These are phyloP conservation scores for Raffaelea deltoideospora DNA, from an alignment of 2,329 filamentous ascomycete genomes.

Conservation along the genomic window DNA sequence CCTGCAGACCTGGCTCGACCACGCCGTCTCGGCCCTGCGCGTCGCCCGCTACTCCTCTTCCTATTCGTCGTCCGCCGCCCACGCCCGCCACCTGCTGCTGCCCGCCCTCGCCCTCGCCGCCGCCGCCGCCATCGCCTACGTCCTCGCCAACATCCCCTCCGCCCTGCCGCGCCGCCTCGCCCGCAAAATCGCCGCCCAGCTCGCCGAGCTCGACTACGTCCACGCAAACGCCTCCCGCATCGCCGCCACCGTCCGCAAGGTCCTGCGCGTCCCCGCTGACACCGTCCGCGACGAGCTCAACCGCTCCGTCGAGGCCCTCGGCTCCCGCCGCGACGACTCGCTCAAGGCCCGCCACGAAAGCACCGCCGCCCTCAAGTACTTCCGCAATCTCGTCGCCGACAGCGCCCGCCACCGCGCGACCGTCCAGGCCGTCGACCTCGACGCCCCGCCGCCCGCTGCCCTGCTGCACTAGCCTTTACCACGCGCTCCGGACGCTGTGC, in stretches of 20 bases:
- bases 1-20: conserved; percentile 78
- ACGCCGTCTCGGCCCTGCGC: conserved; percentile 65
- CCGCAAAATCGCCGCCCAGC: conserved; percentile 67
- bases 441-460: conserved; percentile 14
- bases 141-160: conserved; percentile 74
- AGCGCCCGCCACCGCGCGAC: conserved; percentile 35
- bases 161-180: conserved; percentile 78
- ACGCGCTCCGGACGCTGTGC: too few species aligned
- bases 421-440: conserved; percentile 39
- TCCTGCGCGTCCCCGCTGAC: conserved; percentile 74
- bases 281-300: conserved; percentile 74
- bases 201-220: conserved; percentile 77
- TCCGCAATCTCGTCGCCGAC: conserved; percentile 64
- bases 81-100: conserved; percentile 63
- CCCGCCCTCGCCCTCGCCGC: conserved; percentile 66
- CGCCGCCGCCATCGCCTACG: conserved; percentile 60
- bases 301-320: conserved; percentile 72
- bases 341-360: conserved; percentile 69
- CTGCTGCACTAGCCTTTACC: too few species aligned
- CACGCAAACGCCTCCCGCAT: conserved; percentile 80
- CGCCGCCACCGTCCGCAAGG: conserved; percentile 70
- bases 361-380: conserved; percentile 79
- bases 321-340: conserved; percentile 64
- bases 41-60: too few species aligned
- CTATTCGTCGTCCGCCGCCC: too few species aligned